phyloP scores from a whole-genome alignment of 2,329 filamentous ascomycete species.

The Cryphonectria parasitica region DNA sequence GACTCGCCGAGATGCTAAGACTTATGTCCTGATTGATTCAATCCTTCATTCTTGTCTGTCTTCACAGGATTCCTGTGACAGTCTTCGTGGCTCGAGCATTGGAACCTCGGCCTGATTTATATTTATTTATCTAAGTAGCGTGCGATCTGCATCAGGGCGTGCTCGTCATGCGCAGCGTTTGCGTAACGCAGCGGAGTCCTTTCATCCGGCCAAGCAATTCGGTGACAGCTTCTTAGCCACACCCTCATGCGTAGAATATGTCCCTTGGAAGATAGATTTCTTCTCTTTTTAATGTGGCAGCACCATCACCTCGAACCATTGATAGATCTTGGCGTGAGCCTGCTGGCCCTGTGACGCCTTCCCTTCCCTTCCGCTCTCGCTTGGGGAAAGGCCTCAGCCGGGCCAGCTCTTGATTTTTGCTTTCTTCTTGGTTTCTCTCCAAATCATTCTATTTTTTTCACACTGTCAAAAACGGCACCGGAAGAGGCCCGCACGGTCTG shows the following conservation, averaged over 20 bases:
- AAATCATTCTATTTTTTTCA: slow-evolving; percentile 2
- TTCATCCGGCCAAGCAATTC: not conserved
- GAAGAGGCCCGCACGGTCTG: slow-evolving; percentile 70
- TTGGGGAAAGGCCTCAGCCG: not conserved
- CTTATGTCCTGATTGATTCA: not conserved
- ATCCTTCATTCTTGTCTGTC: not conserved
- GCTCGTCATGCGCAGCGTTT: too few relatives aligned
- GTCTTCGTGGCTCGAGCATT: not conserved
- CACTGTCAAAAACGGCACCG: slow-evolving; percentile 12
- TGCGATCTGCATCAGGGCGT: not conserved
- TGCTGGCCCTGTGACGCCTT: not conserved
- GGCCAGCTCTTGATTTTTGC: not conserved
- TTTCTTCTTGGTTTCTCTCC: too few relatives aligned
- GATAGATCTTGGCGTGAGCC: not conserved
- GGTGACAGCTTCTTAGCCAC: not conserved
- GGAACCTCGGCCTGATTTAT: too few relatives aligned
- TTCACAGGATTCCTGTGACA: not conserved
- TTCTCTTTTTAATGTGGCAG: not conserved
- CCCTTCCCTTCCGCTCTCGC: not conserved
- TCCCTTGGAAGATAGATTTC: not conserved
- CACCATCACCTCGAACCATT: not conserved
- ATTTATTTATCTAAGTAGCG: not conserved
- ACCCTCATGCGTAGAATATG: not conserved
- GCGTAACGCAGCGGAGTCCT: not conserved
- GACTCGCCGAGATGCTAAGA: not conserved